phyloP scores from a whole-genome alignment of 2,329 filamentous ascomycete species.

The Furcasterigmium sp. region DNA sequence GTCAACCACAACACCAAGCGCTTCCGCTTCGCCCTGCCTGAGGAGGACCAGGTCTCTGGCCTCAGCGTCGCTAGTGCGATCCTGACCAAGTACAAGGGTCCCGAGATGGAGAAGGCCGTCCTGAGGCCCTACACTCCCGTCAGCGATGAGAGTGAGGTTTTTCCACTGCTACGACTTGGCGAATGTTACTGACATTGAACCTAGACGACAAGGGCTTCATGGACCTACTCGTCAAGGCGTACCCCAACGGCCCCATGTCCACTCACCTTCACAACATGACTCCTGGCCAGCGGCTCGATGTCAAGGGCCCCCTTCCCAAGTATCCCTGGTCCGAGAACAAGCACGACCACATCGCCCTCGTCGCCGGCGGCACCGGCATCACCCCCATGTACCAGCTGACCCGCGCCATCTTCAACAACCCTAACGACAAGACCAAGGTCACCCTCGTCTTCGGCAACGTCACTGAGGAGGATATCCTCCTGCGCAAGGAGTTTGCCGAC shows the following conservation, averaged over 20 bases:
- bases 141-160: slow-evolving; percentile 74
- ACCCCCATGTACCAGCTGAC: slow-evolving; percentile 96
- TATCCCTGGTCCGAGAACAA: slow-evolving; percentile 89
- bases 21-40: slow-evolving; percentile 81
- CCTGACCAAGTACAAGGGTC: slow-evolving; percentile 85
- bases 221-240: slow-evolving; percentile 88
- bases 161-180: background rate
- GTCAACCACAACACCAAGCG: slow-evolving; percentile 96
- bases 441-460: slow-evolving; percentile 93
- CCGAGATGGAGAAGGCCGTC: slow-evolving; percentile 77
- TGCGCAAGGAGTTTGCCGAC: slow-evolving; percentile 78
- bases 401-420: slow-evolving; percentile 91
- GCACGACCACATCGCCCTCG: slow-evolving; percentile 79
- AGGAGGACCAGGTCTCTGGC: slow-evolving; percentile 79
- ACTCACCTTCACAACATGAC: slow-evolving; percentile 79
- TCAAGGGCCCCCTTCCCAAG: slow-evolving; percentile 96
- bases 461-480: slow-evolving; percentile 80
- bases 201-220: slow-evolving; percentile 71
- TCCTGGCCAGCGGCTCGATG: slow-evolving; percentile 75
- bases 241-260: slow-evolving; percentile 88
- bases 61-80: slow-evolving; percentile 79
- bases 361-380: slow-evolving; percentile 95
- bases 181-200: slow-evolving; percentile 7
- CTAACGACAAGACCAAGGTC: slow-evolving; percentile 94
- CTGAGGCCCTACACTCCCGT: slow-evolving; percentile 91